These are phyloP conservation scores for Lipomyces chichibuensis DNA, from an alignment of 805 yeast genomes.

Conservation along the genomic window DNA sequence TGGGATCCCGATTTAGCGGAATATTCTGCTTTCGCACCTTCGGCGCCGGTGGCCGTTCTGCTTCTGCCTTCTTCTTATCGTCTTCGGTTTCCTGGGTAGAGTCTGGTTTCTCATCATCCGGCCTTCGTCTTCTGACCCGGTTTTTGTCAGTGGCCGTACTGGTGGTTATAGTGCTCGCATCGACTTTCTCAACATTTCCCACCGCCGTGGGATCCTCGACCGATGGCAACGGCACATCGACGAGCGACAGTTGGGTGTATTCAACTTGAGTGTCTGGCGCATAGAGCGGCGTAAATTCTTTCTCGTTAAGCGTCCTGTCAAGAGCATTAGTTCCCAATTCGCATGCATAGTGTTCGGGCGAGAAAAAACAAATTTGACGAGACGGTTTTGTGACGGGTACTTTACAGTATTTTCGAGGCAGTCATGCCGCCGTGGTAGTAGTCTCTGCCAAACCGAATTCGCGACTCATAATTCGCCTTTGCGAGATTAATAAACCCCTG, in stretches of 20 bases:
- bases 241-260: background rate
- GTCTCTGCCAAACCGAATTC: conserved; percentile 47
- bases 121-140: conserved; percentile 3
- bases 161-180: background rate
- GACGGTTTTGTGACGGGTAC: background rate
- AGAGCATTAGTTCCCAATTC: background rate
- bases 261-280: background rate
- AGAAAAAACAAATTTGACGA: background rate
- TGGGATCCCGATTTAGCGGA: conserved; percentile 43
- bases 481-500: conserved; percentile 31
- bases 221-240: conserved; percentile 17
- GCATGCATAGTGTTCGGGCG: too few species aligned
- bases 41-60: background rate
- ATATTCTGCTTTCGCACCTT: conserved; percentile 8
- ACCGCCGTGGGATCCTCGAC: conserved; percentile 1
- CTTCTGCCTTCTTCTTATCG: conserved; percentile 19
- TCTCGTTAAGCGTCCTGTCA: background rate
- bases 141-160: conserved; percentile 8
- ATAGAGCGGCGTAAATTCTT: conserved; percentile 3
- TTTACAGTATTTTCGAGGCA: conserved; percentile 38
- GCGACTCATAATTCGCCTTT: conserved; percentile 28
- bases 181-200: background rate
- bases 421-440: conserved; percentile 48
- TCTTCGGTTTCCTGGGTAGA: background rate
- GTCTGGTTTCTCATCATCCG: conserved; percentile 5